A percentile compares a stretch with the other conserved stretches of the same genome.
Evolutionary conservation across 2,329 filamentous ascomycete genomes (phyloP).

Genomic region (Tolypocladium sp.): DNA sequence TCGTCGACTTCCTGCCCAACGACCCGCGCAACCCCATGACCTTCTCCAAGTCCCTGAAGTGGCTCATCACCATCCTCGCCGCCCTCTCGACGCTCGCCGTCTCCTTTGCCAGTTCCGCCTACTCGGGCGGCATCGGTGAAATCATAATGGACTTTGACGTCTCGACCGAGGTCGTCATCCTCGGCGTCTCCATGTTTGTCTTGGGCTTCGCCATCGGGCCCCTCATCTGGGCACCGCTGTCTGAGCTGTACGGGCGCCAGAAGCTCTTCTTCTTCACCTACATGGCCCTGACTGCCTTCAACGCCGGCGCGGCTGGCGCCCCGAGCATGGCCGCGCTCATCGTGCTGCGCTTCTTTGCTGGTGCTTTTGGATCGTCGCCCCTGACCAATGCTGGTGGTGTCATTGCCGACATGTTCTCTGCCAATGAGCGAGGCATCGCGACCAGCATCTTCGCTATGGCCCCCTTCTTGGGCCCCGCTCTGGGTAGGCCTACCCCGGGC

Average conservation of each 20-base stretch:
- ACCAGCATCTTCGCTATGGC: slow-evolving; percentile 52
- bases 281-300: slow-evolving; percentile 49
- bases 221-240: slow-evolving; percentile 56
- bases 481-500: slow-evolving; percentile 23
- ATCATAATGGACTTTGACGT: slow-evolving; percentile 47
- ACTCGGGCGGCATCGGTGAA: slow-evolving; percentile 45
- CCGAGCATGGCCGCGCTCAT: slow-evolving; percentile 51
- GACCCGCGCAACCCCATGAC: slow-evolving; percentile 60
- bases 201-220: slow-evolving; percentile 54
- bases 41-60: slow-evolving; percentile 50
- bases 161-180: slow-evolving; percentile 41
- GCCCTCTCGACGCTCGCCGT: slow-evolving; percentile 61
- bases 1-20: slow-evolving; percentile 57
- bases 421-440: slow-evolving; percentile 45
- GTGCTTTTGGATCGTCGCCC: slow-evolving; percentile 52
- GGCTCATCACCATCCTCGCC: slow-evolving; percentile 53
- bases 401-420: slow-evolving; percentile 54
- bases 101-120: slow-evolving; percentile 61
- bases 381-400: slow-evolving; percentile 55
- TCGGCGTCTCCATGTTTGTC: slow-evolving; percentile 57
- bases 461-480: slow-evolving; percentile 53
- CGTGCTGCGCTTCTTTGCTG: slow-evolving; percentile 61
- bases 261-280: slow-evolving; percentile 52
- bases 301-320: slow-evolving; percentile 46
- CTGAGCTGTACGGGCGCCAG: slow-evolving; percentile 54